These are phyloP conservation scores for Dactylellina leptospora DNA, from an alignment of 2,329 filamentous ascomycete genomes.

Conservation along the genomic window DNA sequence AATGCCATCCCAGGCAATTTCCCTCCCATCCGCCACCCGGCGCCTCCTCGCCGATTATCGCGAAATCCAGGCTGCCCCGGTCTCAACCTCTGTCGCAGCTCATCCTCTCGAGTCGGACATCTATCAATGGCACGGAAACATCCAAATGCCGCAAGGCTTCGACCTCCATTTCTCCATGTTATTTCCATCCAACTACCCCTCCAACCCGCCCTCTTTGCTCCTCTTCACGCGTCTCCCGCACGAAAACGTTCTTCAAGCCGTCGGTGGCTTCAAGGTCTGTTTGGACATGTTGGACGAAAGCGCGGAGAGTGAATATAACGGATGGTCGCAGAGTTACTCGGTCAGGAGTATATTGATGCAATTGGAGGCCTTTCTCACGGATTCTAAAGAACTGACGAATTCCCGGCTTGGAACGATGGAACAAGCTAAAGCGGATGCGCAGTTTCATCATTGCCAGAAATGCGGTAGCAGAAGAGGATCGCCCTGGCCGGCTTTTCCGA, in stretches of 20 bases:
- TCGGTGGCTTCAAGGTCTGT: slow-evolving; percentile 52
- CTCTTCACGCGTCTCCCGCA: slow-evolving; percentile 50
- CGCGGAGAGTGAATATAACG: slow-evolving; percentile 43
- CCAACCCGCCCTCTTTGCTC: slow-evolving; percentile 38
- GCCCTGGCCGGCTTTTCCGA: slow-evolving; percentile 32
- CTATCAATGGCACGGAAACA: slow-evolving; percentile 53
- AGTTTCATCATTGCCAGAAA: slow-evolving; percentile 10
- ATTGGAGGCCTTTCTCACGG: slow-evolving; percentile 48
- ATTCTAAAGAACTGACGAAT: slow-evolving; percentile 37
- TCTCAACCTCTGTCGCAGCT: slow-evolving; percentile 42
- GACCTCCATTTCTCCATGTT: slow-evolving; percentile 43
- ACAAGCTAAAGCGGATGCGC: slow-evolving; percentile 10
- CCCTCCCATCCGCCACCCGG: slow-evolving; percentile 46
- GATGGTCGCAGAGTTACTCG: slow-evolving; percentile 47
- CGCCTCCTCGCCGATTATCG: slow-evolving; percentile 48
- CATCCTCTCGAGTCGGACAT: slow-evolving; percentile 35
- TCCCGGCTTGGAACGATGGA: slow-evolving; percentile 16
- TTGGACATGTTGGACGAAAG: slow-evolving; percentile 51
- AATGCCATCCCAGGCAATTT: slow-evolving; percentile 15
- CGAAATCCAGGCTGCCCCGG: slow-evolving; percentile 32
- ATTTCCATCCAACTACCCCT: slow-evolving; percentile 47
- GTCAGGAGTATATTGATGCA: slow-evolving; percentile 52
- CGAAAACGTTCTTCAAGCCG: slow-evolving; percentile 40
- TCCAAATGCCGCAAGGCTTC: slow-evolving; percentile 25
- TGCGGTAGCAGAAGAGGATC: slow-evolving; percentile 8